Evolutionary conservation across 148 eudicot genomes (phyloP).

Genomic region (Polygonum aviculare): DNA sequence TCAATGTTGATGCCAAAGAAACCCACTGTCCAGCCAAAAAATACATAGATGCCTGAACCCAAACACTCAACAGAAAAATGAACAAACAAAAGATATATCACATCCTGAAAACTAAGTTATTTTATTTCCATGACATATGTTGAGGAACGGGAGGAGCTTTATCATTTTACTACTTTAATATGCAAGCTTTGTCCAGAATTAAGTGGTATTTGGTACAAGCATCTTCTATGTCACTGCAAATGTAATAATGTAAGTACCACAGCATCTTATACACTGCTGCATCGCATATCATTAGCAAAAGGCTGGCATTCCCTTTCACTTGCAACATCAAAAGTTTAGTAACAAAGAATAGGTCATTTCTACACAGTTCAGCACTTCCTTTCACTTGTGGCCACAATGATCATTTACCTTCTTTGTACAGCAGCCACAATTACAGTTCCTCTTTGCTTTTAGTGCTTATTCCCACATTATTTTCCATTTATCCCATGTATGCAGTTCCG

Average conservation of each 20-base stretch:
- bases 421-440: background rate
- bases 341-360: background rate
- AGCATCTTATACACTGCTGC: background rate
- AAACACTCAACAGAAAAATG: background rate
- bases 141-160: background rate
- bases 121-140: background rate
- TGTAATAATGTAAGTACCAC: background rate
- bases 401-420: background rate
- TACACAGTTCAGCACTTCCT: background rate
- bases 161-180: background rate
- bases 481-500: background rate
- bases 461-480: background rate
- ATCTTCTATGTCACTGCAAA: background rate
- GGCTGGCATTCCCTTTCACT: background rate
- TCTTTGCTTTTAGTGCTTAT: background rate
- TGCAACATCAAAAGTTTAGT: background rate
- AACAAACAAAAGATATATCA: background rate
- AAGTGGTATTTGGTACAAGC: background rate
- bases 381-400: background rate
- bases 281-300: background rate
- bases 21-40: background rate
- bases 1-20: too few species aligned
- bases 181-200: slow-evolving; percentile 5
- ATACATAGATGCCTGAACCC: background rate
- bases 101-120: background rate